Base-by-base conservation (phyloP, 2,329 filamentous ascomycete species). In the Trichoderma harzianum region DNA sequence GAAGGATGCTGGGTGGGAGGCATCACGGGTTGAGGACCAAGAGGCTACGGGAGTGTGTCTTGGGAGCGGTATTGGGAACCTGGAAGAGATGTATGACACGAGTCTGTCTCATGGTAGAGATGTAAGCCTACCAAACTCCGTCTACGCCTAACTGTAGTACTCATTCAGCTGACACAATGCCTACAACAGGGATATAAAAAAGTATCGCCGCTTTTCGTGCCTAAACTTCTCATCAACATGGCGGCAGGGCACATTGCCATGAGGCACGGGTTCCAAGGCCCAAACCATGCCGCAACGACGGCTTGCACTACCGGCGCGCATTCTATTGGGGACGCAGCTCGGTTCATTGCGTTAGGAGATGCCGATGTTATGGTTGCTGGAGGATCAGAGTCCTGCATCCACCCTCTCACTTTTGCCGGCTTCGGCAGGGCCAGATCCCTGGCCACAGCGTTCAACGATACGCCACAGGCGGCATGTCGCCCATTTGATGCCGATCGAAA, bases 331-430 rank as follows among this genome's bases (percentile, higher is more conserved):
- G 96, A 99, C 80, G 96, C 96, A 7, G 91, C 93, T n/a, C 90
- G 95, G 21, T 93, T 98, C 79, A 95, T 99, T 73, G 89, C 92
- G n/a, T 91, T 91, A 78, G 95, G 94, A 7, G 95, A 98, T 79
- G 95, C 95, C 60, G 88, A 97, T 80, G 92, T 98, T 69, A 98
- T 99, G 94, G 83, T 99, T 10, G 94, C 96, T n/a, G 96, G 96
- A 55, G 95, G 95, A 32, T 90, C 95, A 10, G 96, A 99, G 82
- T 94, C 95, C 0, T 99, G 96, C 80, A 95, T 99, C 70, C 95
- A 99, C 79, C 96, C 96, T 11, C 86, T 99, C 57, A 93, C 95
- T 2, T 92, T 98, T 76, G 93, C 95, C 7, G 96, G 95, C 7
- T 99, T 99, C 78, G 92, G 94, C 28, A 88, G 94, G 73, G 94